phyloP scores from a whole-genome alignment of 805 yeast genomes.

The Scheffersomyces spartinae region DNA sequence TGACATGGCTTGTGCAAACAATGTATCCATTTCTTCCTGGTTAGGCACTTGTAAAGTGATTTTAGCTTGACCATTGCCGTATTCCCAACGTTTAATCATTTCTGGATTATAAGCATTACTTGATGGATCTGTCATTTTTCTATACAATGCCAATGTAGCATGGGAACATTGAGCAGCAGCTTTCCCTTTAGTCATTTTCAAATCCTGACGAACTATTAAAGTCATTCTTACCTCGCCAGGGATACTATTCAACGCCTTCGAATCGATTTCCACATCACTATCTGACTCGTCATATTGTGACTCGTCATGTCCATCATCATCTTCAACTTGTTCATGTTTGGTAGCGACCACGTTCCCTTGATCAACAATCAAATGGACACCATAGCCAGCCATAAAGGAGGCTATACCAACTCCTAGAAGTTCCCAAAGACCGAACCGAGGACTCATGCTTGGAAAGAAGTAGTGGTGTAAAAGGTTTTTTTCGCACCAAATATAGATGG shows the following conservation, averaged over 20 bases:
- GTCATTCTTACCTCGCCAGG: slow-evolving; percentile 85
- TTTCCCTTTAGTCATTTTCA: slow-evolving; percentile 90
- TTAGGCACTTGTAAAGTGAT: slow-evolving; percentile 69
- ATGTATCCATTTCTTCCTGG: slow-evolving; percentile 59
- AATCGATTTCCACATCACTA: slow-evolving; percentile 47
- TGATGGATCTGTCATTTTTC: slow-evolving; percentile 43
- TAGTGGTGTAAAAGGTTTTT: no score
- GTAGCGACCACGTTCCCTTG: no score
- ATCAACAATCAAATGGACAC: no score
- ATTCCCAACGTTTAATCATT: slow-evolving; percentile 65
- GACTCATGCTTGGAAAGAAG: no score
- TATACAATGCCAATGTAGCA: slow-evolving; percentile 89
- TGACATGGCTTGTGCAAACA: slow-evolving; percentile 73
- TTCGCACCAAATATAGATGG: no score
- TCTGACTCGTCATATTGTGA: slow-evolving; percentile 35
- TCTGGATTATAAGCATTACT: slow-evolving; percentile 48
- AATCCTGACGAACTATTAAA: slow-evolving; percentile 74
- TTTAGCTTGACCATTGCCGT: slow-evolving; percentile 81
- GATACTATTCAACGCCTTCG: slow-evolving; percentile 46
- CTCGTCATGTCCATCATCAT: slow-evolving; percentile 20
- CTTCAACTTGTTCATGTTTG: slow-evolving; percentile 3
- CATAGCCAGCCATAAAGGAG: no score
- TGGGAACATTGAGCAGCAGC: slow-evolving; percentile 97
- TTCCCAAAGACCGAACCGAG: no score
- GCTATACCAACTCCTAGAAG: no score